phyloP scores from a whole-genome alignment of 768 basidiomycete species.

The Rhizopogon vinicolor region DNA sequence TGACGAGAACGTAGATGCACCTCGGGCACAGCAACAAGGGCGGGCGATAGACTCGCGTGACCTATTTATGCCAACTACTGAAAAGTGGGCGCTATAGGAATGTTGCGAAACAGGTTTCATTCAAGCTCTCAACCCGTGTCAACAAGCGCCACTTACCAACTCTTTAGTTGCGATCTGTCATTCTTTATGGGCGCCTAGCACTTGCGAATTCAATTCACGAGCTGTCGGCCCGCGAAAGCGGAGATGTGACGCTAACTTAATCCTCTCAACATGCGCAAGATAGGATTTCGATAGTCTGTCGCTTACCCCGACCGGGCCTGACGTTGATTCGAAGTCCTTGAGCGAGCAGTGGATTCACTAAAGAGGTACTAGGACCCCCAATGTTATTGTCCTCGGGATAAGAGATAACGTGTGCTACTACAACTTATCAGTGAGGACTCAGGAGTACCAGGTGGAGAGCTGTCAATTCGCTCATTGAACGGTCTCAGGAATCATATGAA shows the following conservation, averaged over 20 bases:
- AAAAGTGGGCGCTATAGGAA: not conserved
- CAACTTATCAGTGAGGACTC: too few species aligned
- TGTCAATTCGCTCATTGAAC: too few species aligned
- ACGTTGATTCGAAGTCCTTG: not conserved
- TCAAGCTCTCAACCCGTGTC: not conserved
- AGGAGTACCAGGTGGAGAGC: too few species aligned
- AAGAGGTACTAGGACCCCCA: too few species aligned
- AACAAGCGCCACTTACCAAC: not conserved
- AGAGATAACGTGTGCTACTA: too few species aligned
- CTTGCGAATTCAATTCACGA: not conserved
- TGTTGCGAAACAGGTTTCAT: not conserved
- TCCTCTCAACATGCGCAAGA: constrained; percentile 15
- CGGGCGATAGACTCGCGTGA: not conserved
- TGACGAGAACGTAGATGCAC: not conserved
- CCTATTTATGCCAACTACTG: not conserved
- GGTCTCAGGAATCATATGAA: too few species aligned
- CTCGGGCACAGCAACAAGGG: not conserved
- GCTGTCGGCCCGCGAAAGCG: constrained; percentile 12
- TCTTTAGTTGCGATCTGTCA: constrained; percentile 13
- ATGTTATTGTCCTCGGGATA: too few species aligned
- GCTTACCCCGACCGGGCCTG: too few species aligned
- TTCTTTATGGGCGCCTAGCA: constrained; percentile 17
- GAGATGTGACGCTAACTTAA: constrained; percentile 7
- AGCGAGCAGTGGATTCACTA: too few species aligned
- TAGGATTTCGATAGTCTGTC: constrained; percentile 15